phyloP scores from a whole-genome alignment of 805 yeast species.

The Brettanomyces custersianus region DNA sequence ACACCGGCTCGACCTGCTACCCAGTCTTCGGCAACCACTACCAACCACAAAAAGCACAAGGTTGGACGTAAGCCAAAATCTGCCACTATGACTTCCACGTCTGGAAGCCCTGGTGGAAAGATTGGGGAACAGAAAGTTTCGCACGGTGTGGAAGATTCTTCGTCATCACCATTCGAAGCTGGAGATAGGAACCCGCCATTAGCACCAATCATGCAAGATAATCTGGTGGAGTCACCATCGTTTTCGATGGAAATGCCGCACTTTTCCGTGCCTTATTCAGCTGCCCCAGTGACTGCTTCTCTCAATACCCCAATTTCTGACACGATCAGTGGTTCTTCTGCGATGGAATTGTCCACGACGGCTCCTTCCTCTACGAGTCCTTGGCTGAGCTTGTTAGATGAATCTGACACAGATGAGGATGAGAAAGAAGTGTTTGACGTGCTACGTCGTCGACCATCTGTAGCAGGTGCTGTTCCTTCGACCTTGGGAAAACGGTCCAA shows the following conservation, averaged over 20 bases:
- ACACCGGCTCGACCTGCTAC: too few relatives aligned
- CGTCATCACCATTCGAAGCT: neutral
- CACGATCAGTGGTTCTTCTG: neutral
- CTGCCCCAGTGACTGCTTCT: constrained; percentile 75
- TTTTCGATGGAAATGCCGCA: constrained; percentile 23
- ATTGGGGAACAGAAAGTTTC: neutral
- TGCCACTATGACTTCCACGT: neutral
- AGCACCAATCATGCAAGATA: neutral
- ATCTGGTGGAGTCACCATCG: constrained; percentile 12
- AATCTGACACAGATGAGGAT: constrained; percentile 25
- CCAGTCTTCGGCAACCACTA: constrained; percentile 1
- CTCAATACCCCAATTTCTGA: constrained; percentile 15
- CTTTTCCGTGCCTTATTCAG: constrained; percentile 55
- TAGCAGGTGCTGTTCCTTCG: constrained; percentile 33
- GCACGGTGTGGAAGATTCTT: too few relatives aligned
- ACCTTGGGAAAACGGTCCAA: constrained; percentile 47
- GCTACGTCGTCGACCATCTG: constrained; percentile 18
- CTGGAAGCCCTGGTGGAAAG: neutral
- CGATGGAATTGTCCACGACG: neutral
- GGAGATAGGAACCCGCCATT: constrained; percentile 3
- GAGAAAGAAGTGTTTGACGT: constrained; percentile 34
- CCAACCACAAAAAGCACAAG: too few relatives aligned
- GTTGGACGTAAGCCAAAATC: neutral
- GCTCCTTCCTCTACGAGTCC: neutral
- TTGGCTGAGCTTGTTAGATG: constrained; percentile 6